Percentiles rank a stretch among this genome's conserved stretches.
Conservation (phyloP, 1,284 basidiomycete genomes). For the Wallemia hederae region DNA sequence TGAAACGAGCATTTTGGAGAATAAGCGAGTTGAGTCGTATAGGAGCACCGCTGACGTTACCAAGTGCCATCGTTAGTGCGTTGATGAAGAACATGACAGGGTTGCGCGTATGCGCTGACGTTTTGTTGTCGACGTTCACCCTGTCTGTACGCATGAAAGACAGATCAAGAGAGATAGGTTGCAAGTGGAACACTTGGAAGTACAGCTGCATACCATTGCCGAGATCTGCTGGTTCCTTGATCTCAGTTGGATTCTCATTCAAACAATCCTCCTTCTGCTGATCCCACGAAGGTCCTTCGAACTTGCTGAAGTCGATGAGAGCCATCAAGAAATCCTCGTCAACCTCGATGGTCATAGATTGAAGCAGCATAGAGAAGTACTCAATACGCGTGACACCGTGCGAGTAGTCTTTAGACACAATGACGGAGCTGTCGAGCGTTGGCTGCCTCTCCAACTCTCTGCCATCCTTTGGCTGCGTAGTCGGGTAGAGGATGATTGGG, state of each 20-base stretch:
- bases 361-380: constrained; percentile 78
- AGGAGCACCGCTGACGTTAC: constrained; percentile 92
- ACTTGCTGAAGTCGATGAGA: constrained; percentile 66
- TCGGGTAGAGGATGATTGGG: constrained; percentile 87
- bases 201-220: constrained; percentile 47
- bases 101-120: constrained; percentile 37
- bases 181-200: constrained; percentile 89
- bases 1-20: constrained; percentile 78
- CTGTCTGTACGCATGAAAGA: constrained; percentile 94
- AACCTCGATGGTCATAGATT: constrained; percentile 78
- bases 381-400: constrained; percentile 93
- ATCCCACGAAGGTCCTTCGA: constrained; percentile 71
- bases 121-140: constrained; percentile 71
- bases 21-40: constrained; percentile 79
- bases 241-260: constrained; percentile 40
- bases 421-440: constrained; percentile 61
- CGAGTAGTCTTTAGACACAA: constrained; percentile 75
- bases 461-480: constrained; percentile 57
- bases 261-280: constrained; percentile 41
- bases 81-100: constrained; percentile 82
- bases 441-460: constrained; percentile 56
- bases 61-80: constrained; percentile 83
- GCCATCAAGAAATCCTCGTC: constrained; percentile 94
- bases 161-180: constrained; percentile 69
- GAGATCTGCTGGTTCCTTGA: constrained; percentile 46